Evolutionary conservation across 2,329 filamentous ascomycete species (phyloP).

Genomic region (Aureobasidium sp.): DNA sequence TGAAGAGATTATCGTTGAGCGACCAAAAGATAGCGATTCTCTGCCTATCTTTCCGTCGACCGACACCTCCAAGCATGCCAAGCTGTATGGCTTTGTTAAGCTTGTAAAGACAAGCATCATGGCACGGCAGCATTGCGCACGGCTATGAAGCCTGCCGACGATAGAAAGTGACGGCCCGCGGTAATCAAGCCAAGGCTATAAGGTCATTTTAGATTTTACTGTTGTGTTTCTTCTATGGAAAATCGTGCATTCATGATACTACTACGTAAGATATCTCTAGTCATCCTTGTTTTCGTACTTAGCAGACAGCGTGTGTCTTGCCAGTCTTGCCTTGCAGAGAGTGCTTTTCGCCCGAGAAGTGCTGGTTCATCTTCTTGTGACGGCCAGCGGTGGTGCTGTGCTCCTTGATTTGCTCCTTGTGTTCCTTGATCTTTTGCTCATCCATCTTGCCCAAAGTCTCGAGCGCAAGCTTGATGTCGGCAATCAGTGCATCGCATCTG

Average conservation of each 20-base stretch:
- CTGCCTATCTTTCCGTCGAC: not conserved
- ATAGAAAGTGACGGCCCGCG: too few species aligned
- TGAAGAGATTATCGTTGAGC: not conserved
- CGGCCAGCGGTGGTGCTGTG: slow-evolving; percentile 22
- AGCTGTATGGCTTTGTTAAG: slow-evolving; percentile 1
- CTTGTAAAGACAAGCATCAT: slow-evolving; percentile 2
- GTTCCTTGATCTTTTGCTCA: slow-evolving; percentile 59
- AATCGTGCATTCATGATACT: slow-evolving; percentile 9
- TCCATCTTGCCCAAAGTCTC: slow-evolving; percentile 63
- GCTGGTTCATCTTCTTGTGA: slow-evolving; percentile 32
- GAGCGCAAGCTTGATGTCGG: slow-evolving; percentile 72
- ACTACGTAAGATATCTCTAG: not conserved
- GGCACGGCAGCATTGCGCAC: not conserved
- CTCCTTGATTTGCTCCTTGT: slow-evolving; percentile 45
- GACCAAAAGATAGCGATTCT: not conserved
- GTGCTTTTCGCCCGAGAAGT: slow-evolving; percentile 69
- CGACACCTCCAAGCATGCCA: slow-evolving; percentile 1
- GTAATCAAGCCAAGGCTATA: too few species aligned
- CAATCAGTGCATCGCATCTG: slow-evolving; percentile 70
- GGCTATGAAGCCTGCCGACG: not conserved
- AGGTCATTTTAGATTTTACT: too few species aligned
- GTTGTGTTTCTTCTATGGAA: not conserved
- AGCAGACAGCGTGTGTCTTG: slow-evolving; percentile 86
- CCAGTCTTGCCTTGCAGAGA: slow-evolving; percentile 83
- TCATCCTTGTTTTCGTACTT: slow-evolving; percentile 26